Conservation (phyloP, 116 monocot species). For the Papilionanthe hybrid region DNA sequence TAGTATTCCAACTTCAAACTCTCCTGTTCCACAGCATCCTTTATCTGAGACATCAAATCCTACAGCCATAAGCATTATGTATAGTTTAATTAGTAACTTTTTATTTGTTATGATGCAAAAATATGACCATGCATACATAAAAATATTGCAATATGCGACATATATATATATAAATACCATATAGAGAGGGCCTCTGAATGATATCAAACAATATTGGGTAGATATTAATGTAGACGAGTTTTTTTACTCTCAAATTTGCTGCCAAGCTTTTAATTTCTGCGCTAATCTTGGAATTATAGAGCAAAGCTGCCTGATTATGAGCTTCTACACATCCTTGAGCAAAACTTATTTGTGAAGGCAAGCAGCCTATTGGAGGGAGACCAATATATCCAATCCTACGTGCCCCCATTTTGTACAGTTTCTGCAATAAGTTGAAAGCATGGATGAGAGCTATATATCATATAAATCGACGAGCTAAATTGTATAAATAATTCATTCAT, state of each 20-base stretch:
- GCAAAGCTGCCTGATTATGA: slow-evolving; percentile 35
- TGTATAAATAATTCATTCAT: too few relatives aligned
- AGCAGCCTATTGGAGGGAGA: slow-evolving; percentile 46
- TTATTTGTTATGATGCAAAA: background rate
- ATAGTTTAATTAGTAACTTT: too few relatives aligned
- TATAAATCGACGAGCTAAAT: too few relatives aligned
- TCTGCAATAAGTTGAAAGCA: slow-evolving; percentile 8
- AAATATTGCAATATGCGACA: background rate
- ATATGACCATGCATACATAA: too few relatives aligned
- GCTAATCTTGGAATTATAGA: slow-evolving; percentile 35
- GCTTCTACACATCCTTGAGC: slow-evolving; percentile 18
- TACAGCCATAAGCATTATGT: slow-evolving; percentile 11
- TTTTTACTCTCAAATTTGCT: background rate
- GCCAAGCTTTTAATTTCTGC: slow-evolving; percentile 11
- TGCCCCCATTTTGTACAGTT: slow-evolving; percentile 25
- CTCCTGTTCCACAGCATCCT: slow-evolving; percentile 65
- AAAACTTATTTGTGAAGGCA: slow-evolving; percentile 40
- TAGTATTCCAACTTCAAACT: slow-evolving; percentile 31
- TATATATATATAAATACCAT: slow-evolving; percentile 23
- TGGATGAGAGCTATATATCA: too few relatives aligned
- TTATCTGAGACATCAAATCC: slow-evolving; percentile 38
- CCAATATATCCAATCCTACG: slow-evolving; percentile 37
- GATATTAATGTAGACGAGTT: slow-evolving; percentile 28
- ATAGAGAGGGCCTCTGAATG: slow-evolving; percentile 20
- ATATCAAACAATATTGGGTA: slow-evolving; percentile 34